These are phyloP conservation scores for Pyrenochaeta sp. DNA, from an alignment of 2,329 filamentous ascomycete species.

Conservation along the genomic window DNA sequence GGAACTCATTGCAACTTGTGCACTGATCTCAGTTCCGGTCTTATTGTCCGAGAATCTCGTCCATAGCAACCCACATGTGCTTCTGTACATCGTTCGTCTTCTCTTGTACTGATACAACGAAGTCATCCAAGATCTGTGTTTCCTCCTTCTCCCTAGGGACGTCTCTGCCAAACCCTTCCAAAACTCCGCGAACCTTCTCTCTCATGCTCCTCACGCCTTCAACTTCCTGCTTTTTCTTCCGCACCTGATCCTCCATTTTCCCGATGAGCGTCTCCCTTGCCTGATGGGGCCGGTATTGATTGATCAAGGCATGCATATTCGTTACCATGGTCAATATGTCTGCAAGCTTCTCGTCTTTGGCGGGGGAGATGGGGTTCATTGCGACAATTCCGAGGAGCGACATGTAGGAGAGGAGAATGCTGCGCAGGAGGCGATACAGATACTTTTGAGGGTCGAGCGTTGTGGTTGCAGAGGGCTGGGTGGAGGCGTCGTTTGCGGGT, in stretches of 20 bases:
- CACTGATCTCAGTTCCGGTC: too few species aligned
- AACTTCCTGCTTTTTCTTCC: slow-evolving; percentile 76
- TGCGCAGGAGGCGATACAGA: slow-evolving; percentile 82
- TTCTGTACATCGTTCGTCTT: slow-evolving; percentile 37
- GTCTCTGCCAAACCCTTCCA: slow-evolving; percentile 69
- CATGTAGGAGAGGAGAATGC: slow-evolving; percentile 85
- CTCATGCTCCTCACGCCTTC: slow-evolving; percentile 71
- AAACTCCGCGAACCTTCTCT: slow-evolving; percentile 75
- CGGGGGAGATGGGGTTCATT: slow-evolving; percentile 69
- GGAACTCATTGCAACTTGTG: too few species aligned
- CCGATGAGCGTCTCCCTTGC: slow-evolving; percentile 86
- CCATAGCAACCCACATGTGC: slow-evolving; percentile 47
- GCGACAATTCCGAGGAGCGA: slow-evolving; percentile 79
- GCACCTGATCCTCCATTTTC: slow-evolving; percentile 86
- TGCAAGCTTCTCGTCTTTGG: slow-evolving; percentile 74
- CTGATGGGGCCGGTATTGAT: slow-evolving; percentile 93
- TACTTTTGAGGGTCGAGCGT: slow-evolving; percentile 64
- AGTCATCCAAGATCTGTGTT: slow-evolving; percentile 21
- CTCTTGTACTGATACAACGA: slow-evolving; percentile 17
- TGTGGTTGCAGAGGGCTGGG: slow-evolving; percentile 58
- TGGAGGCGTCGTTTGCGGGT: slow-evolving; percentile 42
- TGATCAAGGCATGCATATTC: slow-evolving; percentile 92
- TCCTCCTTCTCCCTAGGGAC: slow-evolving; percentile 16
- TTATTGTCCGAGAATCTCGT: slow-evolving; percentile 39
- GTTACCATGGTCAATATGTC: slow-evolving; percentile 84